Evolutionary conservation across 2,329 filamentous ascomycete species (phyloP).

Genomic region (Diplocarpon mali): DNA sequence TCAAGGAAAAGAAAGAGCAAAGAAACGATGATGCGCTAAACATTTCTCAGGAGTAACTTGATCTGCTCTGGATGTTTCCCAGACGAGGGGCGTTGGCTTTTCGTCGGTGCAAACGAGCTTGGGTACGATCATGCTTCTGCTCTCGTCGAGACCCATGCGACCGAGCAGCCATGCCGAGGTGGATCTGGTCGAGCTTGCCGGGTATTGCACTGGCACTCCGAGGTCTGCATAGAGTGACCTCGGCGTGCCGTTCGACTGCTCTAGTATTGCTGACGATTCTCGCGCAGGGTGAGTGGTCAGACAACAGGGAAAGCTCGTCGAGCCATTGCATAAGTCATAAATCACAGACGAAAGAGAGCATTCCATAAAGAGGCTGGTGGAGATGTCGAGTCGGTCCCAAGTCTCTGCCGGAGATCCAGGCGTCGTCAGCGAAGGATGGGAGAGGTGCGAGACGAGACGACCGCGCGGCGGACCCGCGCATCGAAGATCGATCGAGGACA

Average conservation of each 20-base stretch:
- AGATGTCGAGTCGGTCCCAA: slow-evolving; percentile 21
- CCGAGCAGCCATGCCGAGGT: slow-evolving; percentile 7
- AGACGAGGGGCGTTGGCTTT: slow-evolving; percentile 12
- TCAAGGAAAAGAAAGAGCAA: slow-evolving; percentile 16
- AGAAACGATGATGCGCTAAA: slow-evolving; percentile 18
- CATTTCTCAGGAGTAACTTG: slow-evolving; percentile 18
- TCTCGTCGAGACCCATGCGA: slow-evolving; percentile 20
- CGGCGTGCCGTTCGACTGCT: slow-evolving; percentile 28
- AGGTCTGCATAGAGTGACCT: slow-evolving; percentile 24
- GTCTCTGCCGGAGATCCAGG: slow-evolving; percentile 19
- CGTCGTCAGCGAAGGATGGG: slow-evolving; percentile 18
- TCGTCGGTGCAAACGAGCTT: slow-evolving; percentile 22
- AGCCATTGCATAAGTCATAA: slow-evolving; percentile 27
- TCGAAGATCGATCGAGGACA: slow-evolving; percentile 22
- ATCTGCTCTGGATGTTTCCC: slow-evolving; percentile 22
- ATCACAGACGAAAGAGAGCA: slow-evolving; percentile 25
- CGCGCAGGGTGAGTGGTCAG: slow-evolving; percentile 22
- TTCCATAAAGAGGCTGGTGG: slow-evolving; percentile 26
- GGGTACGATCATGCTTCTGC: slow-evolving; percentile 21
- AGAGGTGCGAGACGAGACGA: slow-evolving; percentile 22
- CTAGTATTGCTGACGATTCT: slow-evolving; percentile 17
- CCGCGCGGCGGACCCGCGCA: slow-evolving; percentile 19
- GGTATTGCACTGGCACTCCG: slow-evolving; percentile 19
- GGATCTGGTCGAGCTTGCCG: slow-evolving; percentile 13
- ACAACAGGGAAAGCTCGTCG: slow-evolving; percentile 25